Percentiles rank a stretch among this genome's conserved stretches.
Evolutionary conservation across 1,139 yeast species (phyloP).

Genomic region (Protomyces inundatus): DNA sequence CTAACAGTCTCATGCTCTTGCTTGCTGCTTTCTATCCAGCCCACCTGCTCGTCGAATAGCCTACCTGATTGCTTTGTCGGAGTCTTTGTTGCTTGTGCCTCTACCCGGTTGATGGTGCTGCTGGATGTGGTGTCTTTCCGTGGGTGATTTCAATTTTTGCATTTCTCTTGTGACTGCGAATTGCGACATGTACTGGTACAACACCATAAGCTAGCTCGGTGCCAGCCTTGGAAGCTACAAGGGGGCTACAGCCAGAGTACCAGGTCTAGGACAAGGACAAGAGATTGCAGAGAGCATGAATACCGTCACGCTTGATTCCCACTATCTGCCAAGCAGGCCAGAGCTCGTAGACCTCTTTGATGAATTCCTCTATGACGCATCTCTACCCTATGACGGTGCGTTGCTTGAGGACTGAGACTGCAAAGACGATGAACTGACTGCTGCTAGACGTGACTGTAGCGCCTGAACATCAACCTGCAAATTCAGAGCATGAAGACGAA

Average conservation of each 20-base stretch:
- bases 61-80: too few species aligned
- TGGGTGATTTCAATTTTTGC: background rate
- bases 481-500: conserved; percentile 41
- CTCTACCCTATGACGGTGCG: conserved; percentile 37
- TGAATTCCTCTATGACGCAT: conserved; percentile 11
- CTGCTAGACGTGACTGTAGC: conserved; percentile 34
- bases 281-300: background rate
- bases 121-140: background rate
- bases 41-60: too few species aligned
- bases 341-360: conserved; percentile 21
- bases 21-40: too few species aligned
- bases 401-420: background rate
- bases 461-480: conserved; percentile 38
- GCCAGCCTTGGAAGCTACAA: background rate
- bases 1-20: too few species aligned
- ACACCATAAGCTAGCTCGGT: background rate
- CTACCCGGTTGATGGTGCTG: background rate
- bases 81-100: background rate
- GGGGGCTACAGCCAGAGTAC: background rate
- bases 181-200: too few species aligned
- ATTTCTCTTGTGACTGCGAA: background rate
- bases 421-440: conserved; percentile 4
- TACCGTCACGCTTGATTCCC: background rate
- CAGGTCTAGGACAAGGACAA: background rate
- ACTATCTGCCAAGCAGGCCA: conserved; percentile 6